Percentiles rank a stretch among this genome's conserved stretches.
These are phyloP conservation scores for Leccinum discolor DNA, from an alignment of 1,284 basidiomycete species.

Conservation along the genomic window DNA sequence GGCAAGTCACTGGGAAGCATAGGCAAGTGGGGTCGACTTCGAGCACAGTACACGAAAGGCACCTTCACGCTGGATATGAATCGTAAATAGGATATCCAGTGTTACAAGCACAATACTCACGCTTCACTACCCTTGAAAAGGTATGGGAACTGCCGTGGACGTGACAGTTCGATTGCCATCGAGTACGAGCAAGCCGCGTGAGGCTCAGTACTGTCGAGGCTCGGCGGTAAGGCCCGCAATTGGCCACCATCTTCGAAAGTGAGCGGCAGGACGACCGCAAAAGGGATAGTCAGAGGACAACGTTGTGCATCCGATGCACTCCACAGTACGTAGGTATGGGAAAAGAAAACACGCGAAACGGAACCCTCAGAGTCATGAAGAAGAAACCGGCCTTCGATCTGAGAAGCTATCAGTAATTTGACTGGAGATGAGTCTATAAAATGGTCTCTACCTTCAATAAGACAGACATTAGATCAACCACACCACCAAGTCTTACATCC, in stretches of 20 bases:
- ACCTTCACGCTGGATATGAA: constrained; percentile 21
- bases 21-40: constrained; percentile 24
- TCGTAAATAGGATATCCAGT: not conserved
- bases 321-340: constrained; percentile 21
- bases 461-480: constrained; percentile 18
- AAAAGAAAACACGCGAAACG: constrained; percentile 21
- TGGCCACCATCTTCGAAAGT: constrained; percentile 26
- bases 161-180: constrained; percentile 23
- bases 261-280: constrained; percentile 20
- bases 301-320: constrained; percentile 8
- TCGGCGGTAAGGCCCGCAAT: constrained; percentile 24
- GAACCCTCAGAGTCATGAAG: constrained; percentile 16
- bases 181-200: constrained; percentile 26
- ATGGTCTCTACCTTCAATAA: constrained; percentile 23
- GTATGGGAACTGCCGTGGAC: constrained; percentile 18
- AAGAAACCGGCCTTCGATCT: constrained; percentile 29
- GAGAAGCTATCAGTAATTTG: constrained; percentile 3
- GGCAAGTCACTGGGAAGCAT: constrained; percentile 23
- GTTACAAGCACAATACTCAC: constrained; percentile 14
- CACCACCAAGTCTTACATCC: constrained; percentile 19
- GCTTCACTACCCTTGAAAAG: constrained; percentile 20
- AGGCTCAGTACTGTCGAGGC: constrained; percentile 16
- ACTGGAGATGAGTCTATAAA: not conserved
- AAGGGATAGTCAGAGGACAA: constrained; percentile 26
- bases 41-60: constrained; percentile 26